Evolutionary conservation across 1,284 basidiomycete genomes (phyloP), one percentile per base, ranked within the genome.

Genomic region (Porphyrellus sp.): DNA sequence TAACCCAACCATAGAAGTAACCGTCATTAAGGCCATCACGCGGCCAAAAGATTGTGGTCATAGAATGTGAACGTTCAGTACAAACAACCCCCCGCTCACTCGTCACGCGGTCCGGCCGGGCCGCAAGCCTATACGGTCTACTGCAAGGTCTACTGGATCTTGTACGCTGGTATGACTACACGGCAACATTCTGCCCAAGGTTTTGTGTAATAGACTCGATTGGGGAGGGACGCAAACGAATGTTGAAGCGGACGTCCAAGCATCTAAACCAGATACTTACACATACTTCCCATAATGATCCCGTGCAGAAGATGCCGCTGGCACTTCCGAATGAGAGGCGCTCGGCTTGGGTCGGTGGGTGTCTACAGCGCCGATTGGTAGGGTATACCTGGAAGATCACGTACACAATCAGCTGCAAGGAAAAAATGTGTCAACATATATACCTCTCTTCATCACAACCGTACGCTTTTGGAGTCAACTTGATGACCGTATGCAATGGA

Each of bases 381-480:
- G 74, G 0, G 88, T 80, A 69, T 90, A 93, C 51, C 88, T 91
- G 55, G 25, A 39, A 40, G 25, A 37, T 40, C 15, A 12, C n/a
- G n/a, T n/a, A n/a, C n/a, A n/a, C 35, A 13, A 23, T 63, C 18
- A 65, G 43, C 12, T 11, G 31, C 2, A 40, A 31, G n/a, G n/a
- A 28, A 15, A 0, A n/a, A 24, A 4, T 3, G 13, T n/a, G 15
- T 2, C 33, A 21, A 21, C 9, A 45, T 25, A 6, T 72, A 54
- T 65, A 93, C 78, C 97, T 80, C 70, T 96, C 94, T 71, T 99
- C 97, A 70, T 98, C 93, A 75, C 96, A 99, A 20, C 97, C 97
- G 68, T 99, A 99, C 1, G 97, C 97, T 69, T 93, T 94, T 3
- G 97, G 97, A 1, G 96, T 98, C 49, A 99, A 79, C 73, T 98